These are phyloP conservation scores for Inonotus hispidus DNA, from an alignment of 1,284 basidiomycete genomes.

Conservation along the genomic window DNA sequence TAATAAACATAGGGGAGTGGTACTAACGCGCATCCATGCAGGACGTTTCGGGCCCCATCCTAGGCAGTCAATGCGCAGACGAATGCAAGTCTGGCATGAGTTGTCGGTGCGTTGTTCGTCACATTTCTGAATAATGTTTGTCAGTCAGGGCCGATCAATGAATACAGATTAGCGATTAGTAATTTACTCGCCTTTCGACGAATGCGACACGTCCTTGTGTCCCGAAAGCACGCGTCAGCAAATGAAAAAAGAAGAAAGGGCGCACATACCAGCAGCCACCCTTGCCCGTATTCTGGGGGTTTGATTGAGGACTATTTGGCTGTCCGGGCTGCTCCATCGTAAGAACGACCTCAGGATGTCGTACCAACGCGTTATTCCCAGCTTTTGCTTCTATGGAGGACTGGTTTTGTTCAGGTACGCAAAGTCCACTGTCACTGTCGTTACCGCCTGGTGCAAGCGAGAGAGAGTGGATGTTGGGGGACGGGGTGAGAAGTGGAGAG, in stretches of 20 bases:
- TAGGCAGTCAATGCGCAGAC: slow-evolving; percentile 69
- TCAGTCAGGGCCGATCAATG: background rate
- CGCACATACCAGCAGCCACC: slow-evolving; percentile 69
- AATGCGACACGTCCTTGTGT: slow-evolving; percentile 68
- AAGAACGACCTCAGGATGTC: background rate
- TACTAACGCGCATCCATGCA: slow-evolving; percentile 77
- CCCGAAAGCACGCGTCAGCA: background rate
- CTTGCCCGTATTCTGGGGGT: slow-evolving; percentile 50
- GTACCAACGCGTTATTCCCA: background rate
- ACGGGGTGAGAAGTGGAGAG: background rate
- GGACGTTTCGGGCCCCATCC: slow-evolving; percentile 77
- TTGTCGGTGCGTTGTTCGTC: slow-evolving; percentile 74
- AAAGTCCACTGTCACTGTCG: background rate
- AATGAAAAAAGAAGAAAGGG: slow-evolving; percentile 6
- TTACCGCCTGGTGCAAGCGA: background rate
- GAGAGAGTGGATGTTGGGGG: slow-evolving; percentile 5
- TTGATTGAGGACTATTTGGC: slow-evolving; percentile 39
- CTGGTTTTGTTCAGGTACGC: background rate
- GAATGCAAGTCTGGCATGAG: slow-evolving; percentile 72
- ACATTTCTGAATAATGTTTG: slow-evolving; percentile 54
- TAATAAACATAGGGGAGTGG: slow-evolving; percentile 11
- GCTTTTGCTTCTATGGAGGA: background rate
- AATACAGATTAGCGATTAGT: slow-evolving; percentile 13
- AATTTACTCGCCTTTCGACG: slow-evolving; percentile 59
- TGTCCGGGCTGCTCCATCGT: background rate